These are phyloP conservation scores for Pythium periplocum DNA, from an alignment of 352 stramenopile genomes.

Conservation along the genomic window DNA sequence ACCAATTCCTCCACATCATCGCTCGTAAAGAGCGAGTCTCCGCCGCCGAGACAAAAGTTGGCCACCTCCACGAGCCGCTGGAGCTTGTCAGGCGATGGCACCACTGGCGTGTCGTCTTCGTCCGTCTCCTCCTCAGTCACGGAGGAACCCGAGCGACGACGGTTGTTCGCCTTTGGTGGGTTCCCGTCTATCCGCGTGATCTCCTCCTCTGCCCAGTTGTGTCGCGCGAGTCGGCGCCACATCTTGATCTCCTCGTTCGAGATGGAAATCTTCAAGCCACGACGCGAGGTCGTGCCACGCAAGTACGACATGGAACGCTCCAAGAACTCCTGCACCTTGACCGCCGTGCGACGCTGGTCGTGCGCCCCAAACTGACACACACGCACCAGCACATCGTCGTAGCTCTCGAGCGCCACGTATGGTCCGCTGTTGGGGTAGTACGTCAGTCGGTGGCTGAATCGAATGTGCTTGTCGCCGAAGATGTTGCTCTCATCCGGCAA, in stretches of 20 bases:
- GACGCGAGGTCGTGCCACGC: conserved; percentile 57
- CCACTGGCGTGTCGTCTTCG: conserved; percentile 21
- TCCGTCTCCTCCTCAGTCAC: conserved; percentile 38
- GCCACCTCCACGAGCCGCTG: conserved; percentile 21
- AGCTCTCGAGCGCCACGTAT: conserved; percentile 61
- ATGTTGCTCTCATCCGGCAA: conserved; percentile 38
- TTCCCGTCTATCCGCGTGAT: conserved; percentile 22
- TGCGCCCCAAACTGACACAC: conserved; percentile 62
- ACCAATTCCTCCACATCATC: conserved; percentile 62
- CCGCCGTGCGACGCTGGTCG: conserved; percentile 60
- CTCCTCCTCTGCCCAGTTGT: conserved; percentile 63
- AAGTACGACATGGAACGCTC: conserved; percentile 70
- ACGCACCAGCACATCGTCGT: conserved; percentile 70
- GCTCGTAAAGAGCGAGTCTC: conserved; percentile 38
- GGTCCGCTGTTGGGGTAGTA: conserved; percentile 26
- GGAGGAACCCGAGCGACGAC: conserved; percentile 36
- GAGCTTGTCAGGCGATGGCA: conserved; percentile 20
- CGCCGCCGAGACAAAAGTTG: conserved; percentile 33
- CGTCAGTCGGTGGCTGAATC: conserved; percentile 28
- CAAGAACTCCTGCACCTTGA: conserved; percentile 75
- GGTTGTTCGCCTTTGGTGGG: conserved; percentile 38
- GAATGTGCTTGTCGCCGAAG: conserved; percentile 42
- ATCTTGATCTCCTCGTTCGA: conserved; percentile 81
- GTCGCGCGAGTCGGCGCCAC: conserved; percentile 63
- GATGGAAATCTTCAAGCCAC: conserved; percentile 66